A percentile compares a stretch with the other conserved stretches of the same genome.
Conservation (phyloP, 768 basidiomycete genomes). For the Coprinopsis cinerea region DNA sequence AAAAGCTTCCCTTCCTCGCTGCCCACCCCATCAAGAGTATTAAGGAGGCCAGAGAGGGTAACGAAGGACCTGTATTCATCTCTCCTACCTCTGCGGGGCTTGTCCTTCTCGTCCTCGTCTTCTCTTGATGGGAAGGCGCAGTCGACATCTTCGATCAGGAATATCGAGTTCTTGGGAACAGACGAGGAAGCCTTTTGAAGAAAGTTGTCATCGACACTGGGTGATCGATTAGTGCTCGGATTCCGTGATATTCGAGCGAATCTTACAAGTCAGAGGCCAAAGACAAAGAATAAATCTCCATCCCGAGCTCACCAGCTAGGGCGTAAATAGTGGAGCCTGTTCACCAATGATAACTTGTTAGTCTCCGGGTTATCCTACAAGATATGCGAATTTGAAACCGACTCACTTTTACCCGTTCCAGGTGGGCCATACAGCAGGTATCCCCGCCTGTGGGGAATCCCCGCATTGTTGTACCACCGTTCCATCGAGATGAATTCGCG, state of each 20-base stretch:
- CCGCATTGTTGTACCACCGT: slow-evolving; percentile 50
- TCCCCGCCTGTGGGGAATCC: slow-evolving; percentile 53
- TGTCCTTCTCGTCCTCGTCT: slow-evolving; percentile 30
- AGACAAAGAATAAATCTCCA: slow-evolving; percentile 73
- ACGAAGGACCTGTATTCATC: slow-evolving; percentile 24
- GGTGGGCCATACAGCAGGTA: slow-evolving; percentile 55
- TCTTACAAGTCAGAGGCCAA: slow-evolving; percentile 42
- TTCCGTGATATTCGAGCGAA: background rate
- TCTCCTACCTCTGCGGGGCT: slow-evolving; percentile 14
- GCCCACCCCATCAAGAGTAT: slow-evolving; percentile 54
- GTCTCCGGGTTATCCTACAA: slow-evolving; percentile 9
- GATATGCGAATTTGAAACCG: slow-evolving; percentile 1
- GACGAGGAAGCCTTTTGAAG: slow-evolving; percentile 39
- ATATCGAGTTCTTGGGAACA: slow-evolving; percentile 47
- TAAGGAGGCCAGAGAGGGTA: slow-evolving; percentile 50
- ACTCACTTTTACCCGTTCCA: slow-evolving; percentile 54
- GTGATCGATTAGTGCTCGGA: slow-evolving; percentile 5
- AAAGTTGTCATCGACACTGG: slow-evolving; percentile 44
- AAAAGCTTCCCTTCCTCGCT: slow-evolving; percentile 58
- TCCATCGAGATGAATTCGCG: slow-evolving; percentile 47
- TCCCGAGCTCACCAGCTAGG: slow-evolving; percentile 55
- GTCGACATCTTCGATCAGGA: slow-evolving; percentile 58
- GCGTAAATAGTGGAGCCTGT: slow-evolving; percentile 50
- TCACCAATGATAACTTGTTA: background rate
- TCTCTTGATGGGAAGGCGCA: slow-evolving; percentile 36